Base-by-base conservation (phyloP, 768 basidiomycete genomes). In the Exsudoporus frostii region DNA sequence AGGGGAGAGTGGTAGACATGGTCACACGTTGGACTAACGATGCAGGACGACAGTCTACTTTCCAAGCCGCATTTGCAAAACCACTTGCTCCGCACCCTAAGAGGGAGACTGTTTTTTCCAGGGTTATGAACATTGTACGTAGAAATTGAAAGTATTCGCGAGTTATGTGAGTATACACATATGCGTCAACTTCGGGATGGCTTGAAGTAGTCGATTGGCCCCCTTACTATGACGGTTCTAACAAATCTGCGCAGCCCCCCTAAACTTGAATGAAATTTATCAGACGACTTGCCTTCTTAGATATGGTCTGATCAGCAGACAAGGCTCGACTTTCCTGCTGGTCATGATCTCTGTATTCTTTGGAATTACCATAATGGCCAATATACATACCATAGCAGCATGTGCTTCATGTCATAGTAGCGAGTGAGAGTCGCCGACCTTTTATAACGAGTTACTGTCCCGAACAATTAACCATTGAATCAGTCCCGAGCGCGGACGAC, bases 1-100 rank as follows among this genome's bases (percentile, higher is more conserved):
- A 90, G 67, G 75, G 67, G 52, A 63, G 68, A 30, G 57, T 88
- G 38, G 74, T 89, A 17, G 64, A 72, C 17, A 60, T 71, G 15
- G 74, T 82, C 0, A 70, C 75, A 53, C 74, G 71, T 32, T 80
- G 78, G 74, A 56, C 53, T 14, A 32, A 46, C 5, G 25, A 11
- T 27, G 41, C 20, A 10, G 36, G 9, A 13, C n/a, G 32, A 25
- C 40, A 7, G 15, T 29, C 44, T 25, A 13, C 5, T 22, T 45
- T 50, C 20, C 46, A 50, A 22, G 37, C 24, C 9, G 32, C 20
- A n/a, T 46, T 57, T 25, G 14, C 36, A 10, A 53, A 5, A 14
- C 30, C 33, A 5, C 38, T 7, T 9, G 19, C 15, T 17, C 37
- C 13, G 20, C 29, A 7, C 7, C 9, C n/a, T 1, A 3, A 15